Conservation (phyloP, 1,284 basidiomycete species). For the Ceraceosorus bombacis region DNA sequence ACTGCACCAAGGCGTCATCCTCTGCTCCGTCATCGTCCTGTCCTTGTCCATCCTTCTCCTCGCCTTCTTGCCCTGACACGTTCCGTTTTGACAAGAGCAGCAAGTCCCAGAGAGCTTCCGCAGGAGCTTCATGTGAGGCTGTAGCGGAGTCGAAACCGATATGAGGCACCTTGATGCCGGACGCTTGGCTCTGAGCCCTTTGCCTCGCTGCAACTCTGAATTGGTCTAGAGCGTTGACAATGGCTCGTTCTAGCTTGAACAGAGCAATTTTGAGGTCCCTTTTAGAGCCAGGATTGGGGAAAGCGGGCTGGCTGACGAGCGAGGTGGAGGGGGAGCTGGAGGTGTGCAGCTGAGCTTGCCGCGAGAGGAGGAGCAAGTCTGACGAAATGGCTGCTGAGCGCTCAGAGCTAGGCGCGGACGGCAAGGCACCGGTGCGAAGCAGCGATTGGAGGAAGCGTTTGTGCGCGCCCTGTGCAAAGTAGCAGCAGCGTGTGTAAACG, state of each 20-base stretch:
- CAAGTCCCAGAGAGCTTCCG: constrained; percentile 10
- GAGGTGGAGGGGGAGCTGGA: background rate
- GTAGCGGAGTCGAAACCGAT: constrained; percentile 1
- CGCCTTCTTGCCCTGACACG: background rate
- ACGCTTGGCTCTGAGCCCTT: constrained; percentile 1
- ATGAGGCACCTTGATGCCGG: background rate
- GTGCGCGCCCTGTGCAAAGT: no score
- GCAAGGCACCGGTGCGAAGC: no score
- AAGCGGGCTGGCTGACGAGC: constrained; percentile 1
- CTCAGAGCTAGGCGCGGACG: no score
- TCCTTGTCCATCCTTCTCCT: constrained; percentile 14
- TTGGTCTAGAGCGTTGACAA: constrained; percentile 24
- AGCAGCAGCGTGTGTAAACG: no score
- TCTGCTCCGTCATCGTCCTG: constrained; percentile 34
- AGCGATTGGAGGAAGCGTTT: no score
- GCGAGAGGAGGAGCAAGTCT: no score
- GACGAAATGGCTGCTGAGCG: no score
- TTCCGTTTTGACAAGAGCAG: constrained; percentile 6
- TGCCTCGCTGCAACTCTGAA: constrained; percentile 20
- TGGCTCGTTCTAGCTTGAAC: constrained; percentile 31
- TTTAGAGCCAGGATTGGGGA: constrained; percentile 11
- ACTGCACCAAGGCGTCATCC: constrained; percentile 1
- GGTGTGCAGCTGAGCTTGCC: background rate
- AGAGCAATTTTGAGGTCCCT: constrained; percentile 33
- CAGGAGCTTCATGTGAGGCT: constrained; percentile 3